Evolutionary conservation across 495 filamentous ascomycete genomes (phyloP), one percentile per base, ranked within the genome.

Genomic region (Tuber melanosporum): DNA sequence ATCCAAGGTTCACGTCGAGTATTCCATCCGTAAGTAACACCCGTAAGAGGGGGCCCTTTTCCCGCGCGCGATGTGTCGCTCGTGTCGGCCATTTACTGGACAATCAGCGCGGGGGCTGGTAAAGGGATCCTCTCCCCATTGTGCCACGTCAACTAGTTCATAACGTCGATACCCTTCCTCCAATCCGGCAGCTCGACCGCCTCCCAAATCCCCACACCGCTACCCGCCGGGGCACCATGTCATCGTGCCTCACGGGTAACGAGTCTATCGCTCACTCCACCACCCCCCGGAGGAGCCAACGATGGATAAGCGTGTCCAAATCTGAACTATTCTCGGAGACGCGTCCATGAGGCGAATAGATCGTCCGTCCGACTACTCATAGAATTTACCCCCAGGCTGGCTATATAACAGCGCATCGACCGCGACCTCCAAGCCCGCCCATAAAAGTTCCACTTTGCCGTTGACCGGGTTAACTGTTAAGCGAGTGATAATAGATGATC

Each of bases 31-130:
- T 15, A 22, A 79, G 72, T 3, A 79, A n/a, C 49, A 69, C 26
- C 22, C 71, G 74, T 9, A 79, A 70, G n/a, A 77, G 72, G n/a
- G n/a, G n/a, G 46, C 72, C 72, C 14, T 74, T 36, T 0, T 26
- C 57, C 57, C 2, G 9, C 49, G 72, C 1, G 78, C 72, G 17
- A 73, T 77, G 14, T 66, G 72, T 66, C 72, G 72, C 15, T 79
- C 78, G 71, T 3, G 46, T 72, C 74, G 47, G 14, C 3, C 3
- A 4, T 32, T 62, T 32, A 9, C 12, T 6, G 57, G n/a, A 15
- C n/a, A 9, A 62, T 26, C 39, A 41, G 3, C 39, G 4, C 39
- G 39, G 39, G 39, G 32, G 32, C 12, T 3, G 14, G n/a, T 26
- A 26, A 9, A 0, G 57, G 57, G 4, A 62, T 12, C 32, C 3